Base-by-base conservation (phyloP, 768 basidiomycete species). In the Tricholoma terreum region DNA sequence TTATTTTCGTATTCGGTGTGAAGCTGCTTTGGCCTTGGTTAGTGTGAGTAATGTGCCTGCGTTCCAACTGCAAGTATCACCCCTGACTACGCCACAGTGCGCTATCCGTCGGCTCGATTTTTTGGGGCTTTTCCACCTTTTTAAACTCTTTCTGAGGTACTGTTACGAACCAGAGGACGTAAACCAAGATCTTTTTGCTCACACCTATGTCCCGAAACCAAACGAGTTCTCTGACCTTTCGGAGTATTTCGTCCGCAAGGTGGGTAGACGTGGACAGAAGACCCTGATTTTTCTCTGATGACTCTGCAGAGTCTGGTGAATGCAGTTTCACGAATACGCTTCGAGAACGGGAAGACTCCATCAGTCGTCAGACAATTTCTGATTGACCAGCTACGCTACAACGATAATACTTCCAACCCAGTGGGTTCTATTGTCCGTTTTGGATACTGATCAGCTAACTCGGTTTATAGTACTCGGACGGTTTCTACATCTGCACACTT, bases 171-270 rank as follows among this genome's bases (percentile, higher is more conserved):
- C 92, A 0, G 86, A 91, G 67, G 90, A 93, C 60, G 72, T 78
- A 15, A 86, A 83, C 58, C 89, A 91, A 67, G 91, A 94, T 66
- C 77, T 94, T 6, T 95, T 96, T 70, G 78, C 78, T 6, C 90
- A 94, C 68, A 89, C 85, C 38, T 94, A 91, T 69, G 90, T 95
- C n/a, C 95, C 95, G 1, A 87, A 91, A 63, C 92, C 95, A 14
- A 98, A 98, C 67, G 89, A 97, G 64, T 98, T 98, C 70, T 84
- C 87, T 55, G 92, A 97, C 63, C 75, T 97, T 30, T 74, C 93
- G 0, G 92, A 97, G 63, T 98, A 98, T 69, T 95, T 97, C 65
- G 90, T 98, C 24, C 89, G 92, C 62, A 96, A 96, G 84, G 96
- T 91, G 58, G 54, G 80, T 67, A 40, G 2, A 24, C 22, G 35